phyloP scores from a whole-genome alignment of 164 flowering plant genomes.

The Annona squamosa region DNA sequence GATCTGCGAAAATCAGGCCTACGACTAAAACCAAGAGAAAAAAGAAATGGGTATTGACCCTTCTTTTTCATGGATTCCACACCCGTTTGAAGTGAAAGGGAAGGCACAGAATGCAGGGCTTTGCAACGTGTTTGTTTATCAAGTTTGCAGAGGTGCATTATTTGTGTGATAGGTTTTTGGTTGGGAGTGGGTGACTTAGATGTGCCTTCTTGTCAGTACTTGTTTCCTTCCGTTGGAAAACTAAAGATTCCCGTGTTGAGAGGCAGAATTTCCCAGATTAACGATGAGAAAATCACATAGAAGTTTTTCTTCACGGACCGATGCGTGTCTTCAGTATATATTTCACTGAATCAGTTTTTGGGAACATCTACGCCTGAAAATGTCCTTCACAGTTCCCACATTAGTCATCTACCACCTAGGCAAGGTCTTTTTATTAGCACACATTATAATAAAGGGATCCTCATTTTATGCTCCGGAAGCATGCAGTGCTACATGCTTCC shows the following conservation, averaged over 20 bases:
- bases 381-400: too few relatives aligned
- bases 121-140: neutral
- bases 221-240: neutral
- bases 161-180: neutral
- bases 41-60: constrained; percentile 29
- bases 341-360: too few relatives aligned
- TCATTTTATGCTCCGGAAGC: too few relatives aligned
- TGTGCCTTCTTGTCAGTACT: constrained; percentile 17
- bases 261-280: too few relatives aligned
- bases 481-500: too few relatives aligned
- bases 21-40: constrained; percentile 37
- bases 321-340: too few relatives aligned
- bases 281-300: too few relatives aligned
- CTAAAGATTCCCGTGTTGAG: neutral
- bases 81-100: neutral
- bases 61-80: constrained; percentile 39
- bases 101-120: neutral
- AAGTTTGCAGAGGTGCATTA: neutral
- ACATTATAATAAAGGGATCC: too few relatives aligned
- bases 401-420: too few relatives aligned
- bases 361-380: too few relatives aligned
- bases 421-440: too few relatives aligned
- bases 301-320: too few relatives aligned
- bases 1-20: constrained; percentile 65
- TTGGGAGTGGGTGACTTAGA: constrained; percentile 17